These are phyloP conservation scores for Peronosclerospora sorghi DNA, from an alignment of 352 stramenopile genomes.

Conservation along the genomic window DNA sequence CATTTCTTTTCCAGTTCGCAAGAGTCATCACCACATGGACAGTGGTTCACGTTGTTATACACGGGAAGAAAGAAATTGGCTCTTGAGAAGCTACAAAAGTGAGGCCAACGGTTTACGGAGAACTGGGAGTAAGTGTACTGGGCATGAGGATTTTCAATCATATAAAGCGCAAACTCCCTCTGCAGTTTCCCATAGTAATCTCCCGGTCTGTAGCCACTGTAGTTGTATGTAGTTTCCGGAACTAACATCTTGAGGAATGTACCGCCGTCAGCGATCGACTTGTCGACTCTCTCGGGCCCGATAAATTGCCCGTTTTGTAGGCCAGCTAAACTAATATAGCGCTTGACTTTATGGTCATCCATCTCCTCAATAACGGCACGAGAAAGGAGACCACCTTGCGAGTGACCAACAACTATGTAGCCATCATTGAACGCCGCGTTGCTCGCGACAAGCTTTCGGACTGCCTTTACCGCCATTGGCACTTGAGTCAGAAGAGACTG, in stretches of 20 bases:
- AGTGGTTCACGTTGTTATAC: constrained; percentile 23
- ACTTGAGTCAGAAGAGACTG: no score
- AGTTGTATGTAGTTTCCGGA: not conserved
- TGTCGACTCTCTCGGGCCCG: no score
- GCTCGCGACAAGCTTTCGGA: no score
- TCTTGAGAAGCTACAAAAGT: not conserved
- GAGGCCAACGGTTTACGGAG: not conserved
- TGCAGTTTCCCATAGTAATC: not conserved
- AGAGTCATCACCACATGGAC: not conserved
- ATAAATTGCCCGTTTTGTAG: no score
- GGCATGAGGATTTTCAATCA: not conserved
- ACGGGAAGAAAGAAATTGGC: constrained; percentile 8
- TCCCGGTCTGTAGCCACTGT: not conserved
- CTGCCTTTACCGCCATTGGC: no score
- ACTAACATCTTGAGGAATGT: not conserved
- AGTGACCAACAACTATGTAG: no score
- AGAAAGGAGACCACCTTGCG: no score
- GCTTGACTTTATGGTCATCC: no score
- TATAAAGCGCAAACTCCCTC: not conserved
- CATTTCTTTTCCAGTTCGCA: constrained; percentile 1
- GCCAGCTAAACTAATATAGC: no score
- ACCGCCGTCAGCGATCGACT: no score
- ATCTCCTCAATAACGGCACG: no score
- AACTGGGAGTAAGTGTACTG: not conserved
- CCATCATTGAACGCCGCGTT: no score